Base-by-base conservation (phyloP, 768 basidiomycete species). In the Dioszegia hungarica region DNA sequence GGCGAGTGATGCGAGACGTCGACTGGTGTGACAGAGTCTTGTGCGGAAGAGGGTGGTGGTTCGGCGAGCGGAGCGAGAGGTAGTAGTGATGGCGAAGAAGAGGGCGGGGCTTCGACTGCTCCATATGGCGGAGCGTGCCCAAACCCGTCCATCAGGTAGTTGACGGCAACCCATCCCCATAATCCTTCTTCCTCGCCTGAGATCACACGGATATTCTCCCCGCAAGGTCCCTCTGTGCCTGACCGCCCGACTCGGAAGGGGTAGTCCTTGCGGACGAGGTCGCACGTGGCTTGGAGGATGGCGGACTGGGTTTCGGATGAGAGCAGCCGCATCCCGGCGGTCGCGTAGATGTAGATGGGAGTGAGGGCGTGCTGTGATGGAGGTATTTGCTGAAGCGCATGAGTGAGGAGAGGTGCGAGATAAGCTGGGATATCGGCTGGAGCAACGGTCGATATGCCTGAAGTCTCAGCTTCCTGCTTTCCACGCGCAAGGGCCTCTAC, bases 161-260 rank as follows among this genome's bases (percentile, higher is more conserved):
- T 99, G 67, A 98, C 91, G 0, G 93, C 92, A 55, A 99, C 91
- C 95, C 95, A 99, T 0, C 95, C 95, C 76, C 92, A 98, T 39
- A 98, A 79, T 0, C 95, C 95, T 72, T 99, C 95, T 77, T 99
- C 95, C 77, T 98, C 93, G 57, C 95, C 95, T 2, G 90, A 89
- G 67, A 98, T 98, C 60, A 98, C 90, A 40, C 87, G 85, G 1
- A 98, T 85, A 66, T 87, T 92, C 45, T 88, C 84, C n/a, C 89
- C 89, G 74, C 94, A 99, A 2, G 89, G 90, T 10, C 90, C 90
- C 34, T 79, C 78, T 4, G 79, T 73, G 12, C 86, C 85, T 15
- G 83, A 80, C 9, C 75, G 78, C 36, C 87, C 88, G 57, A 95
- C 82, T 51, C 81, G 83, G 78, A 97, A 97, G 53, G 84, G 67